phyloP scores from a whole-genome alignment of 495 filamentous ascomycete genomes.

The Chaetomium cochliodes region DNA sequence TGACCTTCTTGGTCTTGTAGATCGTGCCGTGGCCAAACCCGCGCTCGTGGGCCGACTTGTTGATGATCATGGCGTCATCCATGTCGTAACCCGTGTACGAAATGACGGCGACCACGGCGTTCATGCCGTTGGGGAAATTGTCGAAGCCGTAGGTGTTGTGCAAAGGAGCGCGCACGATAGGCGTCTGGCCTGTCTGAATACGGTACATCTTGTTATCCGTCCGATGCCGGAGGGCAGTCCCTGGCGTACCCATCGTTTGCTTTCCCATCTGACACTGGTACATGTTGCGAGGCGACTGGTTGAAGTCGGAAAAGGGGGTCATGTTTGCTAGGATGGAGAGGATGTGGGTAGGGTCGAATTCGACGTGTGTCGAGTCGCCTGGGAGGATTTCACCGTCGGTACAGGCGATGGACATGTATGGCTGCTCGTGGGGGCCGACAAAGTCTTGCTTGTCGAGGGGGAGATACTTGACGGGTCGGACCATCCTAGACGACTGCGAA shows the following conservation, averaged over 20 bases:
- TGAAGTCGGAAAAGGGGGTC: conserved; percentile 98
- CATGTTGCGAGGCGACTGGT: conserved; percentile 98
- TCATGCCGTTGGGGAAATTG: conserved; percentile 98
- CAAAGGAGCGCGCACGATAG: conserved; percentile 84
- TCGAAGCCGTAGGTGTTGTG: conserved; percentile 96
- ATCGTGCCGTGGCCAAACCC: conserved; percentile 96
- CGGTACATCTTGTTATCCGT: conserved; percentile 97
- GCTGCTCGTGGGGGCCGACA: conserved; percentile 92
- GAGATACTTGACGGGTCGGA: conserved; percentile 88
- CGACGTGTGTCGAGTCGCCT: conserved; percentile 87
- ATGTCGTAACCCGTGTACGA: conserved; percentile 99
- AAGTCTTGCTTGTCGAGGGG: conserved; percentile 79
- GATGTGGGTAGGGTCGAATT: conserved; percentile 93
- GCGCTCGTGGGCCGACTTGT: conserved; percentile 95
- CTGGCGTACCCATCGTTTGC: conserved; percentile 97
- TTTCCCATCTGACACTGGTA: conserved; percentile 99
- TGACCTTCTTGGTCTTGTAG: conserved; percentile 92
- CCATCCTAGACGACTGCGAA: conserved; percentile 79
- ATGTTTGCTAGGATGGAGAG: conserved; percentile 97
- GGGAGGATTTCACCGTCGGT: conserved; percentile 78
- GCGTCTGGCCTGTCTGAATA: conserved; percentile 93
- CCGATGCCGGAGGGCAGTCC: conserved; percentile 77
- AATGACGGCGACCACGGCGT: conserved; percentile 94
- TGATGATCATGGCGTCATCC: conserved; percentile 99
- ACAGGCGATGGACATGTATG: conserved; percentile 96